Evolutionary conservation across 2,329 filamentous ascomycete genomes (phyloP), one percentile per base, ranked within the genome.

Genomic region (Xylaria sp.): DNA sequence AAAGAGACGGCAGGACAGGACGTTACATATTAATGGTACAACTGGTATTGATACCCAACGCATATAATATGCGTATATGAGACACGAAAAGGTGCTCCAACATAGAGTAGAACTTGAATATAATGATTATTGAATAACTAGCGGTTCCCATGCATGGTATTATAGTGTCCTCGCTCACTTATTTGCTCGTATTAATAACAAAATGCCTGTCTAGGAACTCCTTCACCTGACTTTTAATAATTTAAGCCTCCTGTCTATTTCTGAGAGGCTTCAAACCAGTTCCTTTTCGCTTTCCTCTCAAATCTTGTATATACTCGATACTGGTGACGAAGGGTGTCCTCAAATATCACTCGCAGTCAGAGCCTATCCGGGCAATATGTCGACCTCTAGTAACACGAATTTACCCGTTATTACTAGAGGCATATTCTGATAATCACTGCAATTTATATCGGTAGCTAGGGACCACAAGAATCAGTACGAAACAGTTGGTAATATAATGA

Each of bases 21-120:
- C 43, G 25, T 28, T 15, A 23, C 9, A 50, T 32, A 67, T 62
- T 59, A 25, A 68, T 43, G 66, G 66, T 62, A 68, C 58, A 65
- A 65, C 66, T 62, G 62, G 66, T 18, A 45, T 68, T 68, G 66
- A 68, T 68, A 68, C 66, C 66, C 66, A 36, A 12, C 59, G 45
- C 62, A 58, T 30, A 41, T 39, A 60, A 18, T 20, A 18, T 41
- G 43, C 57, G 41, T 46, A 57, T n/a, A 65, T 48, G 66, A 68
- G 66, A 58, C 25, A 68, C 48, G 66, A 68, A 61, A 57, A 23
- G 43, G 50, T 30, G 39, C 45, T 67, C 34, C 45, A 34, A 12
- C 8, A 25, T 56, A 65, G 56, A 65, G 46, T 65, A 60, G 36
- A 65, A 56, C 32, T 45, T 52, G 30, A 58, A 50, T 58, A 64